phyloP scores from a whole-genome alignment of 139 green algal genomes.

The Closterium sp. region DNA sequence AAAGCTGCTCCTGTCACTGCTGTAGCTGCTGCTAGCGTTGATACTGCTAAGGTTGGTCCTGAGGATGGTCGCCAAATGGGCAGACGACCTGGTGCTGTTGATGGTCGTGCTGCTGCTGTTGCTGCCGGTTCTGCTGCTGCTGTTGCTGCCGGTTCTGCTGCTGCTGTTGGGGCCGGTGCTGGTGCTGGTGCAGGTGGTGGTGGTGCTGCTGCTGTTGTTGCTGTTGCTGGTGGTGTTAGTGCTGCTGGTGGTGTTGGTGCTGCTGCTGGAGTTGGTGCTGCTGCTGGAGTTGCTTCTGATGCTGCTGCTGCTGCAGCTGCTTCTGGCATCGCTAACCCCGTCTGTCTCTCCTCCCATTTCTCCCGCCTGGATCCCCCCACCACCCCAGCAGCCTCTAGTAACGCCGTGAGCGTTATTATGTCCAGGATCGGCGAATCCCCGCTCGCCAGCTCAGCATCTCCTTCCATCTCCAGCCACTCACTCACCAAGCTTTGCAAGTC shows the following conservation, averaged over 20 bases:
- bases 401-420: neutral
- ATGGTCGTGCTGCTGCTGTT: too few relatives aligned
- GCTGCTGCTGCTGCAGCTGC: neutral
- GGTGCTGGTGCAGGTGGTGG: too few relatives aligned
- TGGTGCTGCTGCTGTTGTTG: too few relatives aligned
- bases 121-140: neutral
- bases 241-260: too few relatives aligned
- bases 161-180: too few relatives aligned
- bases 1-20: neutral
- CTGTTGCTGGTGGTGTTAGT: neutral
- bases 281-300: neutral
- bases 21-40: neutral
- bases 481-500: neutral
- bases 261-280: too few relatives aligned
- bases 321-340: neutral
- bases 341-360: neutral
- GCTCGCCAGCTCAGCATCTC: neutral
- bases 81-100: too few relatives aligned
- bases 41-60: neutral
- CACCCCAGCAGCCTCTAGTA: neutral
- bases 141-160: too few relatives aligned
- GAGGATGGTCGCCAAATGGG: too few relatives aligned
- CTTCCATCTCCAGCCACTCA: neutral
- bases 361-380: neutral
- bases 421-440: neutral